Evolutionary conservation across 2,329 filamentous ascomycete species (phyloP).

Genomic region (Colletotrichum godetiae): DNA sequence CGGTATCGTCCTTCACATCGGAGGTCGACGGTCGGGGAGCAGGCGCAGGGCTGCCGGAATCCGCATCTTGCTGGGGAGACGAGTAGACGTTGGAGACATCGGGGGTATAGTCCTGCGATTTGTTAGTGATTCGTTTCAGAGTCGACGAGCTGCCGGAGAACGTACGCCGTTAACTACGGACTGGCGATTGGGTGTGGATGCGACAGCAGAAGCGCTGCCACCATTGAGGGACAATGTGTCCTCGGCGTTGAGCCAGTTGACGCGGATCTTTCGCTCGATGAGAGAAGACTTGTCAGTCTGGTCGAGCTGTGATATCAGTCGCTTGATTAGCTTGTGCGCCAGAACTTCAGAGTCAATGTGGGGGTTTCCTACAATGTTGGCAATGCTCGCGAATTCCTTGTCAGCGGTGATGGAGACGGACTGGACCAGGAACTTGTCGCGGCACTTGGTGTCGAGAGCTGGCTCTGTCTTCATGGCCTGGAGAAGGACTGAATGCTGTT

Average conservation of each 20-base stretch:
- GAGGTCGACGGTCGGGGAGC: constrained; percentile 46
- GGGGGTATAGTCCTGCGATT: constrained; percentile 54
- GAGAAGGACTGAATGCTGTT: constrained; percentile 76
- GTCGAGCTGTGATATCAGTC: constrained; percentile 71
- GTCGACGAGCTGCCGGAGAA: not conserved
- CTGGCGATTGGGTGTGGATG: constrained; percentile 55
- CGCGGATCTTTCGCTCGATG: constrained; percentile 95
- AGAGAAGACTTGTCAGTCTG: constrained; percentile 82
- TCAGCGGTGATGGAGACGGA: constrained; percentile 86
- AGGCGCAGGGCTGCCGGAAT: constrained; percentile 43
- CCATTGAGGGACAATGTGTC: constrained; percentile 45
- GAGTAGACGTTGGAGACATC: constrained; percentile 57
- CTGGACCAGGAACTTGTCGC: constrained; percentile 98
- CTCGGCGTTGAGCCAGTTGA: constrained; percentile 80
- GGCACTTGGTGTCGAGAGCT: constrained; percentile 85
- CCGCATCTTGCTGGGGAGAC: constrained; percentile 51
- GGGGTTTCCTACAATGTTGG: constrained; percentile 47
- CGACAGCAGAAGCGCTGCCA: constrained; percentile 36
- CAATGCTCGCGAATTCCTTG: constrained; percentile 84
- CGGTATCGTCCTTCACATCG: constrained; percentile 45
- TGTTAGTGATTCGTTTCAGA: constrained; percentile 2
- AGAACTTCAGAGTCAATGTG: not conserved
- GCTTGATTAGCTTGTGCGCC: constrained; percentile 25
- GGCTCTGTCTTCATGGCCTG: constrained; percentile 99
- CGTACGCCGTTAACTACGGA: constrained; percentile 48